These are phyloP conservation scores for Dissophora ornata DNA, from an alignment of 192 early-diverging fungal genomes.

Conservation along the genomic window DNA sequence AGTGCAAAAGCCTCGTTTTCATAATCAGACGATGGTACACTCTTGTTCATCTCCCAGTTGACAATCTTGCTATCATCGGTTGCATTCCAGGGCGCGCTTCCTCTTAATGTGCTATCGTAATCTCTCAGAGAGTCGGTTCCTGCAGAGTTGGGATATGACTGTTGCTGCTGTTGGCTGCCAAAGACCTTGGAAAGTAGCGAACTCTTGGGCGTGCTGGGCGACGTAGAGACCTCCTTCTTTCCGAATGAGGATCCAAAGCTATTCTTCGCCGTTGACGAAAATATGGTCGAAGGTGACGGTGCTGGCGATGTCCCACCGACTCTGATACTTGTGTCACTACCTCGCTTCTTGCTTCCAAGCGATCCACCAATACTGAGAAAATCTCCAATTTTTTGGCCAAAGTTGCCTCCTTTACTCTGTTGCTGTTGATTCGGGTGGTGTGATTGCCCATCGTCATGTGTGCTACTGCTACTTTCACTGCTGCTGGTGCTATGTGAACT, in stretches of 20 bases:
- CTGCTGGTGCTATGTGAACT: neutral
- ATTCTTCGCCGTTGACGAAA: constrained; percentile 3
- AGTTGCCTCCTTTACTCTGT: neutral
- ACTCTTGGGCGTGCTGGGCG: constrained; percentile 7
- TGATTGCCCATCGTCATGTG: neutral
- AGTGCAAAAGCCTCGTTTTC: constrained; percentile 42
- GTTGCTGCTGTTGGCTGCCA: constrained; percentile 8
- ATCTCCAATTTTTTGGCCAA: constrained; percentile 19
- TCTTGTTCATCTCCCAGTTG: constrained; percentile 30
- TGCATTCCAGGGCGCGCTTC: neutral
- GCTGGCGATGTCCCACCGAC: neutral
- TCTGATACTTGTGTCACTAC: constrained; percentile 28
- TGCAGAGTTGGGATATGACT: neutral
- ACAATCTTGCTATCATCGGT: constrained; percentile 10
- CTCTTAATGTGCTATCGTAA: neutral
- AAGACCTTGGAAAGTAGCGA: constrained; percentile 14
- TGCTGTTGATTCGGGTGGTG: neutral
- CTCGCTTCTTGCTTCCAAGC: constrained; percentile 29
- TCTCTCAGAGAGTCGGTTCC: neutral
- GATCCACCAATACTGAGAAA: constrained; percentile 12
- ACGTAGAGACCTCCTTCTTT: neutral
- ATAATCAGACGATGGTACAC: constrained; percentile 21
- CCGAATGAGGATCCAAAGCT: constrained; percentile 1
- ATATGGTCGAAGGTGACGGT: neutral
- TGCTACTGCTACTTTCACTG: neutral